Evolutionary conservation across 2,329 filamentous ascomycete genomes (phyloP), one percentile per base, ranked within the genome.

Genomic region (Fusarium cyanostomum): DNA sequence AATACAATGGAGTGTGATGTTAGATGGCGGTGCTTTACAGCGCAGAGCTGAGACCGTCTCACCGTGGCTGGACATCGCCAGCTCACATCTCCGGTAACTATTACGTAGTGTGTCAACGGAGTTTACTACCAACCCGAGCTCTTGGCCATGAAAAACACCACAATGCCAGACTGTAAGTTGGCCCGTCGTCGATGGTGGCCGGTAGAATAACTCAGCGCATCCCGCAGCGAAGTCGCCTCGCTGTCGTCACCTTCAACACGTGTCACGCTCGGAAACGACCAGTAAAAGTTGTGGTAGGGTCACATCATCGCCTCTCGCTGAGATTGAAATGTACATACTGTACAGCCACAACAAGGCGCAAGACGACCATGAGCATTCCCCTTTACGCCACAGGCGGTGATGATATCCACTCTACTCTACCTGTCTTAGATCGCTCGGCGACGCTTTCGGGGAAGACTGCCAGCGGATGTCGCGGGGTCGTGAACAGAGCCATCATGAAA

Each of bases 371-470:
- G 27, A 35, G 35, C 16, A 62, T 42, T 38, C 9, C 31, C 31
- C 43, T 26, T 27, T 58, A 44, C 59, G 62, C 58, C 62, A 65
- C 58, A 59, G 33, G 44, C 33, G 35, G 45, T 15, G 31, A 63
- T 59, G 41, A 45, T 35, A 21, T 52, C 26, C 24, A 16, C n/a
- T n/a, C n/a, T n/a, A n/a, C n/a, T n/a, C n/a, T n/a, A n/a, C n/a
- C n/a, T n/a, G n/a, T n/a, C n/a, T n/a, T n/a, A n/a, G n/a, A n/a
- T n/a, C n/a, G n/a, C n/a, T n/a, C n/a, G n/a, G n/a, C n/a, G n/a
- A n/a, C n/a, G n/a, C n/a, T n/a, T n/a, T n/a, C n/a, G 16, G 26
- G 33, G 16, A 35, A 28, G n/a, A 16, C 27, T n/a, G n/a, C 4
- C 10, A 24, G 26, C 24, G 30, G 15, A 33, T 13, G 43, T 54